Conservation (phyloP, 1,284 basidiomycete species). For the Chondrostereum purpureum region DNA sequence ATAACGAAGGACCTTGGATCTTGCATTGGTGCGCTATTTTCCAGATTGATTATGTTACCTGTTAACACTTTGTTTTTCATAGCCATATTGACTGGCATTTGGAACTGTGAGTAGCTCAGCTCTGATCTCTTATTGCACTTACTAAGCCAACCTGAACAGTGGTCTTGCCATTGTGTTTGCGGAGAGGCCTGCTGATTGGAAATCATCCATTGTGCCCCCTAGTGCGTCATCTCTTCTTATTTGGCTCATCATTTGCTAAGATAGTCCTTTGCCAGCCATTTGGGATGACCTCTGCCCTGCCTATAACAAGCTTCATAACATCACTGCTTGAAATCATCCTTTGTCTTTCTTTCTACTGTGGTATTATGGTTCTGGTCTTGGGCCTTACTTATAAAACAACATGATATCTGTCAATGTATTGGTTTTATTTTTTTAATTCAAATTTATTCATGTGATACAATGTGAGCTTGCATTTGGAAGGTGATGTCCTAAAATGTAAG, state of each 20-base stretch:
- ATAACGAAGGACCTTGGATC: constrained; percentile 26
- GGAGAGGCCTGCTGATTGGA: constrained; percentile 23
- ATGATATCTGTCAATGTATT: too few relatives aligned
- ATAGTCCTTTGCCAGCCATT: constrained; percentile 4
- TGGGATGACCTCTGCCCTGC: constrained; percentile 13
- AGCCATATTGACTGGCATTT: constrained; percentile 36
- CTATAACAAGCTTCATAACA: too few relatives aligned
- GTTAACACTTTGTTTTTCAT: background rate
- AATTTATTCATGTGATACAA: too few relatives aligned
- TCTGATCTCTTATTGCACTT: background rate
- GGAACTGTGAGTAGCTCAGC: constrained; percentile 19
- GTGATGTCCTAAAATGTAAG: too few relatives aligned
- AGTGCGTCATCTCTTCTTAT: constrained; percentile 14
- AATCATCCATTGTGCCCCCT: constrained; percentile 16
- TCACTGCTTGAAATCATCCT: too few relatives aligned
- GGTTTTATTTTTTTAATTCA: too few relatives aligned
- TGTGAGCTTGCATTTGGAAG: too few relatives aligned
- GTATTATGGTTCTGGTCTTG: too few relatives aligned
- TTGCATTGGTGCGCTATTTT: constrained; percentile 21
- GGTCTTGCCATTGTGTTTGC: constrained; percentile 33
- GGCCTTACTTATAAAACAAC: too few relatives aligned
- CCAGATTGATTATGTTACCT: background rate
- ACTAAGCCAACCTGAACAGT: constrained; percentile 13
- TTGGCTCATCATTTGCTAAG: background rate
- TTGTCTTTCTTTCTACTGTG: too few relatives aligned